Conservation (phyloP, 768 basidiomycete species). For the Leucocoprinus leucothites region DNA sequence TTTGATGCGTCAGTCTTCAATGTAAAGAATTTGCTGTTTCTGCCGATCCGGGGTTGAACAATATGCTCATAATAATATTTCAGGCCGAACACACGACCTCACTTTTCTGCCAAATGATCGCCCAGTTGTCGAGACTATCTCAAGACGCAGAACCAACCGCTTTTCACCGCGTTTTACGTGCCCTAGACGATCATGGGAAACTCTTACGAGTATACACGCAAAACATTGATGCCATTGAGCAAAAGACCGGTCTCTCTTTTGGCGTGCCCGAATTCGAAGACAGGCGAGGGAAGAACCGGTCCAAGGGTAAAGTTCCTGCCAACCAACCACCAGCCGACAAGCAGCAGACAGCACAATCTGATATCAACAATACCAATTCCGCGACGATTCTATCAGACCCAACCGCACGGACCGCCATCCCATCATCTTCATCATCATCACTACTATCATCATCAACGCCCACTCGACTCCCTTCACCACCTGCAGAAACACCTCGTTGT, state of each 20-base stretch:
- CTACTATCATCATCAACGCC: not conserved
- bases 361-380: not conserved
- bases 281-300: conserved; percentile 50
- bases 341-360: conserved; percentile 8
- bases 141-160: conserved; percentile 71
- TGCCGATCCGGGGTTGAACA: not conserved
- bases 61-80: conserved; percentile 11
- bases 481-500: conserved; percentile 66
- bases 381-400: not conserved
- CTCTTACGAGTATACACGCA: conserved; percentile 90
- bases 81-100: conserved; percentile 74
- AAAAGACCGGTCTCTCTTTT: conserved; percentile 81
- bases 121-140: conserved; percentile 72
- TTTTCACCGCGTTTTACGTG: conserved; percentile 74
- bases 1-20: conserved; percentile 91
- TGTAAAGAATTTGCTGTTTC: conserved; percentile 39
- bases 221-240: conserved; percentile 89
- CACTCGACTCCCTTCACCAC: conserved; percentile 45
- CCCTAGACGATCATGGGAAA: conserved; percentile 71
- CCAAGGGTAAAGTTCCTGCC: conserved; percentile 35
- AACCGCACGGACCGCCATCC: conserved; percentile 7
- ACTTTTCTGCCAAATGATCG: conserved; percentile 88
- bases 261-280: conserved; percentile 74
- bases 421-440: conserved; percentile 13
- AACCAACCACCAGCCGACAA: conserved; percentile 6